phyloP scores from a whole-genome alignment of 495 filamentous ascomycete genomes.

The Hypoxylon perforatum region DNA sequence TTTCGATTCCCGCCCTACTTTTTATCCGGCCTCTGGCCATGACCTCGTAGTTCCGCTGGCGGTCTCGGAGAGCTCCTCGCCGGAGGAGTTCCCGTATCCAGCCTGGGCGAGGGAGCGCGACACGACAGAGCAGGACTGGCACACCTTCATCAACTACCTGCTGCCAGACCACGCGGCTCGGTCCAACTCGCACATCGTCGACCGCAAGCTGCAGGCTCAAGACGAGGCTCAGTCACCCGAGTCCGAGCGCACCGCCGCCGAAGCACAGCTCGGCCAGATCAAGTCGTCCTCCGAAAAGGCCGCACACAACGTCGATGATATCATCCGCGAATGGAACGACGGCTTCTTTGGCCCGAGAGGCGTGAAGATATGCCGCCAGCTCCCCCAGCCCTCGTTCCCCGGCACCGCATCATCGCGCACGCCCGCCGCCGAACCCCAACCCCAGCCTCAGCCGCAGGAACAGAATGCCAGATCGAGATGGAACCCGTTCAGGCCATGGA shows the following conservation, averaged over 20 bases:
- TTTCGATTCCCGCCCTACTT: constrained; percentile 53
- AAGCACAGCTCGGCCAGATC: constrained; percentile 51
- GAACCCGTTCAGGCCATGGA: constrained; percentile 37
- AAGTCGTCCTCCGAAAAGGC: constrained; percentile 26
- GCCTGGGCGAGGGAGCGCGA: constrained; percentile 46
- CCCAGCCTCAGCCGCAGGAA: constrained; percentile 20
- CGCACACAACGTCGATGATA: constrained; percentile 42
- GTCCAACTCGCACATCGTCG: constrained; percentile 48
- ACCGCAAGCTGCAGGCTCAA: constrained; percentile 51
- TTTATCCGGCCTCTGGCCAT: constrained; percentile 8
- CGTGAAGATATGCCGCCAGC: constrained; percentile 22
- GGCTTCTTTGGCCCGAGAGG: constrained; percentile 60
- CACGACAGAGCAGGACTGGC: constrained; percentile 58
- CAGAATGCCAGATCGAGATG: constrained; percentile 29
- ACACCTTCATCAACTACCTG: constrained; percentile 61
- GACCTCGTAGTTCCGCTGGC: constrained; percentile 39
- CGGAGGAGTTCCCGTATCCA: constrained; percentile 50
- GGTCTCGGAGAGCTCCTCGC: constrained; percentile 35
- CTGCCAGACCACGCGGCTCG: constrained; percentile 46
- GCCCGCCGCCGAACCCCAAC: constrained; percentile 5
- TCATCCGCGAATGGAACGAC: constrained; percentile 62
- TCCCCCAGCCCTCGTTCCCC: not conserved
- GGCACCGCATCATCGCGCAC: constrained; percentile 2
- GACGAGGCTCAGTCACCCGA: constrained; percentile 34
- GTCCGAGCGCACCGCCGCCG: constrained; percentile 38